Base-by-base conservation (phyloP, 1,284 basidiomycete genomes). In the Pseudozyma hubeiensis region DNA sequence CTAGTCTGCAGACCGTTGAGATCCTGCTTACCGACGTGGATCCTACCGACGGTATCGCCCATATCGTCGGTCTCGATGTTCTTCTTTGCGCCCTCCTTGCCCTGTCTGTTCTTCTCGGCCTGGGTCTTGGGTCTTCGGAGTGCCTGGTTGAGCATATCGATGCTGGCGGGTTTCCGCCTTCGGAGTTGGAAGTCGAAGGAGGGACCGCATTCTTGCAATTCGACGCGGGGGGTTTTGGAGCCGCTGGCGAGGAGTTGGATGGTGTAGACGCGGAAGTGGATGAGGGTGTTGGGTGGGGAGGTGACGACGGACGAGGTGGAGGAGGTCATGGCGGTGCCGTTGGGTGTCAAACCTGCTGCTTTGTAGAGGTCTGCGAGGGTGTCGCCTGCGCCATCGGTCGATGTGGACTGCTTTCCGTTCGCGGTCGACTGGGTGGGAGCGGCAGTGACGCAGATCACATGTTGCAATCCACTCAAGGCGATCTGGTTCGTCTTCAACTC, bases 61-160 rank as follows among this genome's bases (percentile, higher is more conserved):
- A 98, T 97, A 85, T 94, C 93, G 87, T 99, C 96, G 72, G 94
- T 93, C 87, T 97, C 94, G 85, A 95, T 85, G 66, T 86, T 87
- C 80, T 86, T 86, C 85, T 97, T 97, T 89, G 93, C 94, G 86
- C 89, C 89, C 6, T 73, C 64, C 88, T 93, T 94, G 59, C 82
- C 82, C 86, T 93, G 93, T 75, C 88, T 88, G 65, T 76, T 82
- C 74, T 73, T 78, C 75, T 83, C 74, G 87, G 93, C 93, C 85
- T 91, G 91, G 70, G 97, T 81, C 87, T 95, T 97, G 48, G 93
- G 92, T 67, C 91, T 87, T 84, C 88, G 91, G 87, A 94, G 88
- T 11, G 95, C 93, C 69, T 88, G 88, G 84, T 91, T 92, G 86
- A 91, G 87, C 83, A 93, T 86, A 79, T 94, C 94, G 34, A 90